A percentile compares a stretch with the other conserved stretches of the same genome.
phyloP scores from a whole-genome alignment of 148 eudicot genomes.

The Polygonum aviculare region DNA sequence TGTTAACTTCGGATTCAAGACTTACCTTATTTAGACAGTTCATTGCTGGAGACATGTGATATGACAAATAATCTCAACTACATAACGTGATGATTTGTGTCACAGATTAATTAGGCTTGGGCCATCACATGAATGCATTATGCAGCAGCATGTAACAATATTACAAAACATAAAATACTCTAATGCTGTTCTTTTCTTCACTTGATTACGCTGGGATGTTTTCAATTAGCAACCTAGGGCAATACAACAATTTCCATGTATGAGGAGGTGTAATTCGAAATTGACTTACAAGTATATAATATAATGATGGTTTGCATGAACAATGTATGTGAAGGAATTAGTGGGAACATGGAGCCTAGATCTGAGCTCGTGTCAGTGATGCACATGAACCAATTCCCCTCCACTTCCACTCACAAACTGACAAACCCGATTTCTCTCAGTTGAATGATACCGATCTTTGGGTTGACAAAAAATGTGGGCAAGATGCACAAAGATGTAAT shows the following conservation, averaged over 20 bases:
- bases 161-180: neutral
- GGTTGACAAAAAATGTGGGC: neutral
- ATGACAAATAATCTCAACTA: neutral
- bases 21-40: neutral
- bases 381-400: neutral
- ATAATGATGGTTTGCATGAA: neutral
- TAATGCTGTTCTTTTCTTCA: too few species aligned
- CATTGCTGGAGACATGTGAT: neutral
- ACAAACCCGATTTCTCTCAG: neutral
- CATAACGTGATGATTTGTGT: neutral
- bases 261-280: neutral
- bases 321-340: neutral
- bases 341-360: constrained; percentile 1
- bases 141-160: neutral
- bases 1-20: neutral
- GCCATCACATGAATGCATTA: too few species aligned
- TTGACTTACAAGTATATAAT: neutral
- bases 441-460: neutral
- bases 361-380: constrained; percentile 5
- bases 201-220: too few species aligned
- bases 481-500: neutral
- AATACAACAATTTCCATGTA: neutral
- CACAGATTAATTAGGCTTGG: neutral
- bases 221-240: too few species aligned
- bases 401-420: constrained; percentile 6